Evolutionary conservation across 78 protist species (phyloP), one percentile per base, ranked within the genome.

Genomic region (Dictyostelium brefeldianum): DNA sequence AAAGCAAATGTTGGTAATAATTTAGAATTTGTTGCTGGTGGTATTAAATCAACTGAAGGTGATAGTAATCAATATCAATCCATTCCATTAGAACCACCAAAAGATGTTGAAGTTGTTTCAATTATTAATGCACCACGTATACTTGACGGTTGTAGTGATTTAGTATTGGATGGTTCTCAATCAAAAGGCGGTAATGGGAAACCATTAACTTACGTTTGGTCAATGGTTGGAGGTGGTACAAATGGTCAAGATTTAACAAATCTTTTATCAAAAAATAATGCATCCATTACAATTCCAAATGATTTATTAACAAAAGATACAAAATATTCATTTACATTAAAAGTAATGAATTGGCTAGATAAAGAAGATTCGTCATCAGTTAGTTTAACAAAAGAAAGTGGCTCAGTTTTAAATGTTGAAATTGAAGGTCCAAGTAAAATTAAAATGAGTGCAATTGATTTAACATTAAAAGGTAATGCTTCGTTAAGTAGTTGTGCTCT

Each of bases 271-370:
- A 9, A 29, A 27, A 54, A 46, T 10, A 73, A 41, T 17, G 25
- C 62, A 8, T 65, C 50, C 29, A 78, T 87, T 17, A 31, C 43
- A 10, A 74, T 87, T 25, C 70, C 78, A 20, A 87, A 87, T 46
- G 11, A 46, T 6, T 41, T 80, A 11, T 29, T 87, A 0, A n/a
- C 31, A 3, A 9, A 9, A 11, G 84, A 78, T 12, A 9, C 17
- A 36, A 46, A 57, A 22, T 87, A 87, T 51, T 9, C 27, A 18
- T 87, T 87, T 29, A 8, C 5, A 15, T 25, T 87, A 29, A 51
- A 78, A 36, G 83, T 77, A 4, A 64, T 78, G 5, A 87, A 87
- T 80, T 64, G 57, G 57, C n/a, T 77, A 17, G 83, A 82, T 11
- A 59, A 62, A 22, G 50, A 77, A 8, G 78, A 87, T 50, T 29